Base-by-base conservation (phyloP, 345 rosid species). In the Eucalyptus marginata region DNA sequence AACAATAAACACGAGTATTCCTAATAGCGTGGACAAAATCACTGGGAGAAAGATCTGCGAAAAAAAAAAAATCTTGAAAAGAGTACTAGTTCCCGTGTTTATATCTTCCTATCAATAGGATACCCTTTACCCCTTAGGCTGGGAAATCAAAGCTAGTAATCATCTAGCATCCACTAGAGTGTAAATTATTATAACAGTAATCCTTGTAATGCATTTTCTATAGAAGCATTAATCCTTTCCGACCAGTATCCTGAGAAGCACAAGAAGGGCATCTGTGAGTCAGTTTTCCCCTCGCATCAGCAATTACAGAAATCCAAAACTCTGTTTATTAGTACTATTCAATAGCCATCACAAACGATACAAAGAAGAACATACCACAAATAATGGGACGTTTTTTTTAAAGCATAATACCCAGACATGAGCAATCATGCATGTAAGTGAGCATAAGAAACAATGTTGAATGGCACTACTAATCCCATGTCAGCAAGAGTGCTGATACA, bases 371-470 rank as follows among this genome's bases (percentile, higher is more conserved):
- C 31, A 59, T 27, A 6, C 31, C 66, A 12, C 66, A 59, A 10
- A 25, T 59, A 25, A 9, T 59, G n/a, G 66, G 66, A 25, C 14
- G 29, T 24, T 58, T 58, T 58, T 25, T 11, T 3, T 25, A 10
- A n/a, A 58, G 25, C 46, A 58, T 52, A 54, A 89, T 94, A 96
- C 99, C 96, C 99, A 97, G 90, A 97, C 96, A 88, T 98, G 99
- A 91, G 99, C 98, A 89, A 97, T 94, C 90, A 97, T 95, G 94
- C 94, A 93, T 31, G 99, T 96, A 89, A 98, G 92, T 5, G 59
- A 98, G 98, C 94, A 92, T 97, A 97, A 20, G 99, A 97, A 22
- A 97, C 99, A 89, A 98, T 95, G 94, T 96, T 97, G 92, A 98
- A 97, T 9, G 99, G 99, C 90, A 96, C 99, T 13, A 97, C 99